Percentiles rank a stretch among this genome's conserved stretches.
These are phyloP conservation scores for Neurospora sp. DNA, from an alignment of 495 filamentous ascomycete species.

Conservation along the genomic window DNA sequence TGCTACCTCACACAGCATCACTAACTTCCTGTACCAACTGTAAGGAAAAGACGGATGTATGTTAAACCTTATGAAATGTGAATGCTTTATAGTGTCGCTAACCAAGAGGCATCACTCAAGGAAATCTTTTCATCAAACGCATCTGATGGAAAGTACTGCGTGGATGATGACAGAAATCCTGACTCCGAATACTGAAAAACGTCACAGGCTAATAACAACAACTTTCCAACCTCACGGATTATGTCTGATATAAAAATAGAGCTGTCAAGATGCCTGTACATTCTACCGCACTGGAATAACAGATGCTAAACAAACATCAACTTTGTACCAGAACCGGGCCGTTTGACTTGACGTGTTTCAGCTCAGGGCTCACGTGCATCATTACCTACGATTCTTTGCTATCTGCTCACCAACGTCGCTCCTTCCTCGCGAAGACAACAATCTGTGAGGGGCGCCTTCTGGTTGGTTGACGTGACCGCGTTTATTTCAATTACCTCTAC, in stretches of 20 bases:
- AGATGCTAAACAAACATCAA: neutral
- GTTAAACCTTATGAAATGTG: neutral
- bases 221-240: neutral
- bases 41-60: neutral
- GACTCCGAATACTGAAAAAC: neutral
- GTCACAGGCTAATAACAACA: neutral
- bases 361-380: neutral
- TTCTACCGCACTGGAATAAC: neutral
- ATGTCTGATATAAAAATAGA: neutral
- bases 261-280: neutral
- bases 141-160: neutral
- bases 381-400: neutral
- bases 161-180: accelerated
- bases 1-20: neutral
- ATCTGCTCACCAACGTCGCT: neutral
- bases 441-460: neutral
- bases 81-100: neutral
- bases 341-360: neutral
- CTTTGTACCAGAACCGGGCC: neutral
- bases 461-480: neutral
- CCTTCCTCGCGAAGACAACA: neutral
- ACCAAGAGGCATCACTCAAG: neutral
- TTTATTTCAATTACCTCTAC: neutral
- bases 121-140: neutral
- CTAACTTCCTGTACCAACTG: neutral